Percentiles rank a stretch among this genome's conserved stretches.
phyloP scores from a whole-genome alignment of 192 early-diverging fungal species.

The Linnemannia schmuckeri region DNA sequence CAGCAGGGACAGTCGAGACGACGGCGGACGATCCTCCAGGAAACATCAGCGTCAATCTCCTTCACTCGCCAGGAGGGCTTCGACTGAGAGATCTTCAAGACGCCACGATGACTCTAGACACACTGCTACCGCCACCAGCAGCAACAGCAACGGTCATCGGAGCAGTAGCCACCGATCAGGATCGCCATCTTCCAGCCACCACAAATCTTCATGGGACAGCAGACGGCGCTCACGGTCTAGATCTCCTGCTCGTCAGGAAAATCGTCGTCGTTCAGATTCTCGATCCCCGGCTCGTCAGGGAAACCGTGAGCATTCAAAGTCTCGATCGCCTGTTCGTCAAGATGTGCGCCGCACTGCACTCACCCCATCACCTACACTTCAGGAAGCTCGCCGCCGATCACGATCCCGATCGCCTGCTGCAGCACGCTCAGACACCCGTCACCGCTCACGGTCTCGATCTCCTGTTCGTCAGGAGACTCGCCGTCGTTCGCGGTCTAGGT shows the following conservation, averaged over 20 bases:
- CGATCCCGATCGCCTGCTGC: slow-evolving; percentile 6
- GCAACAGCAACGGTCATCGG: background rate
- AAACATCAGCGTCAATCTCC: slow-evolving; percentile 21
- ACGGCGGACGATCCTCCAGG: slow-evolving; percentile 15
- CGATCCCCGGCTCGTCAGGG: slow-evolving; percentile 14
- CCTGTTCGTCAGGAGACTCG: background rate
- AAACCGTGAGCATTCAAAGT: slow-evolving; percentile 6
- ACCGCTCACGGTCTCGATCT: slow-evolving; percentile 9
- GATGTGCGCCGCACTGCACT: background rate
- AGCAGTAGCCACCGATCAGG: background rate
- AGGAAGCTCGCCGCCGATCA: background rate
- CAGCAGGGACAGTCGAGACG: slow-evolving; percentile 16
- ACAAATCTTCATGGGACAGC: background rate
- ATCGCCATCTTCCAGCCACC: slow-evolving; percentile 5
- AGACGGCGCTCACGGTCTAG: slow-evolving; percentile 15
- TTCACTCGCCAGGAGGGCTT: background rate
- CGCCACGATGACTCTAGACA: background rate
- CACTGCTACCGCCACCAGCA: background rate
- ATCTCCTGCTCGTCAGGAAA: slow-evolving; percentile 3
- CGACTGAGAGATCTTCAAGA: background rate
- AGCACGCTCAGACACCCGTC: background rate
- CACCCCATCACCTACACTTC: slow-evolving; percentile 13
- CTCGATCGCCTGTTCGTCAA: background rate
- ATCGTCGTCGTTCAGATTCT: slow-evolving; percentile 16
- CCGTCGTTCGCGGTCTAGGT: background rate